Base-by-base conservation (phyloP, 2,329 filamentous ascomycete species). In the Ascochyta rabiei region DNA sequence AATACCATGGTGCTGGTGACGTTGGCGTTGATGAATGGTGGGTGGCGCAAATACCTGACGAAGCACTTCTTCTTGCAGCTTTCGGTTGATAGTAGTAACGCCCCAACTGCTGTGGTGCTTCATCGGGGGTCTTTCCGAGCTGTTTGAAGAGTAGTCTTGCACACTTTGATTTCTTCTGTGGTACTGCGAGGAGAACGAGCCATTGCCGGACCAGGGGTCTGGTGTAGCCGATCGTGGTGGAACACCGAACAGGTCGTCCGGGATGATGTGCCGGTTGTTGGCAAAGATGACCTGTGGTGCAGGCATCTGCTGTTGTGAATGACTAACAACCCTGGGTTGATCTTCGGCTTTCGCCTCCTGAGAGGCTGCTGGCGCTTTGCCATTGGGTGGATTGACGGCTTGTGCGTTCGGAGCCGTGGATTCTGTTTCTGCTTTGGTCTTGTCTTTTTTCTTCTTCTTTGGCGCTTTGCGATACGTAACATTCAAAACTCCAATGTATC, bases 401-500 rank as follows among this genome's bases (percentile, higher is more conserved):
- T 68, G 64, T 13, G 63, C 48, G 24, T 59, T 37, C 26, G 62
- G 55, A 19, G 56, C 50, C 28, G 50, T 45, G 26, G 49, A 50
- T 16, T 50, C 56, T 35, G 46, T 31, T 18, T 71, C 72, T 26
- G 53, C 35, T 52, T 69, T 71, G 4, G 54, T 31, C 38, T 66
- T 71, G 35, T 75, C 71, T 41, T 71, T 71, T 69, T 81, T 84
- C 56, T 78, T 77, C 47, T 80, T 86, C 50, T 91, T 90, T 2
- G 85, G 81, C 53, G 87, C 87, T 72, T 96, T 96, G 45, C 92
- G 91, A 72, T 96, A 97, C 0, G 92, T 97, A 18, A 97, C 93
- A 74, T 97, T 98, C 45, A 99, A 79, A 37, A 99, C 95, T 59
- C 95, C 95, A 67, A 99, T 98, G 68, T 99, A 98, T 71, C 91